These are phyloP conservation scores for Akanthomyces uredinophilus DNA, from an alignment of 2,329 filamentous ascomycete genomes.

Conservation along the genomic window DNA sequence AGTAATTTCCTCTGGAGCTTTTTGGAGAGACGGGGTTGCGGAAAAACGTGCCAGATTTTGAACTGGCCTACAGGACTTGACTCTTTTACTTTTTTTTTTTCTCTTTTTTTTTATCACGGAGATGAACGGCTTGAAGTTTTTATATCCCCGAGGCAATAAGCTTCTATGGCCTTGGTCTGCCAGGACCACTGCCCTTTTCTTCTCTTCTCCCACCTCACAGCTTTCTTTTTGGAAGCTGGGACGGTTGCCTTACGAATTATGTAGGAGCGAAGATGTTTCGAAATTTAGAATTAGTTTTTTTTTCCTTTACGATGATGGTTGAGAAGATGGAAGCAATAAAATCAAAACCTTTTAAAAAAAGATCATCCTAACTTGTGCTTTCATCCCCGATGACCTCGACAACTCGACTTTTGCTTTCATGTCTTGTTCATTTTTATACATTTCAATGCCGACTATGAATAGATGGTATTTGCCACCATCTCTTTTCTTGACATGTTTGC, in stretches of 20 bases:
- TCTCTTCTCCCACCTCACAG: constrained; percentile 4
- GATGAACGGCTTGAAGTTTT: constrained; percentile 7
- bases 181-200: neutral
- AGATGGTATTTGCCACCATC: neutral
- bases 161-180: neutral
- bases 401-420: neutral
- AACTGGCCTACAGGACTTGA: neutral
- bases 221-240: neutral
- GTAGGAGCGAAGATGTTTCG: constrained; percentile 7
- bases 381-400: too few species aligned
- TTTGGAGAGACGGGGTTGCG: neutral
- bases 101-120: neutral
- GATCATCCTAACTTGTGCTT: neutral
- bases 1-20: constrained; percentile 9
- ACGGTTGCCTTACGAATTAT: constrained; percentile 10
- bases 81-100: constrained; percentile 19
- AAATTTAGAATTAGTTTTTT: constrained; percentile 1
- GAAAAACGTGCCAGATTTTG: constrained; percentile 1
- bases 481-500: neutral
- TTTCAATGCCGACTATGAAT: too few species aligned
- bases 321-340: neutral
- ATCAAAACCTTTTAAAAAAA: neutral
- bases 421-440: too few species aligned
- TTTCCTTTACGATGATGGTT: constrained; percentile 3
- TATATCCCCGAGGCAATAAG: neutral